Conservation (phyloP, 768 basidiomycete genomes). For the Austroboletus festivus region DNA sequence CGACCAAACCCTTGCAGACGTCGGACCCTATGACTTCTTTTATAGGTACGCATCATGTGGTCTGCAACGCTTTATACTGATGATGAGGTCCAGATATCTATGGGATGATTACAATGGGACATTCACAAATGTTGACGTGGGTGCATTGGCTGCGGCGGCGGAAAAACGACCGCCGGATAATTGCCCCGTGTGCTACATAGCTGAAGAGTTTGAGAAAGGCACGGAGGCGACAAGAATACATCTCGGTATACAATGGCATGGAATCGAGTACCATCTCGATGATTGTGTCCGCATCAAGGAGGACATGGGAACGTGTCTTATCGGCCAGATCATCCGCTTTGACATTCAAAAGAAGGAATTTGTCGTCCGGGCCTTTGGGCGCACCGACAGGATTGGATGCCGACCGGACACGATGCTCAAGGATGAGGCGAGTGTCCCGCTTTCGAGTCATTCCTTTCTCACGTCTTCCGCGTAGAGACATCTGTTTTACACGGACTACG, state of each 20-base stretch:
- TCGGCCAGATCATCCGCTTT: conserved; percentile 51
- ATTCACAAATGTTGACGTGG: conserved; percentile 41
- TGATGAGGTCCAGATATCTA: conserved; percentile 38
- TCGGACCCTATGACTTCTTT: conserved; percentile 45
- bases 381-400: conserved; percentile 37
- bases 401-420: conserved; percentile 40
- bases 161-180: conserved; percentile 43
- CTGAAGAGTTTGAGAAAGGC: conserved; percentile 33
- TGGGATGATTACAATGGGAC: conserved; percentile 46
- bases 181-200: conserved; percentile 48
- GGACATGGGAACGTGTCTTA: conserved; percentile 47
- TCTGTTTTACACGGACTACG: conserved; percentile 55
- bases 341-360: conserved; percentile 25
- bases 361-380: conserved; percentile 46
- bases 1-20: conserved; percentile 22
- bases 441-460: not conserved
- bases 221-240: conserved; percentile 27
- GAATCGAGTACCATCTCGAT: conserved; percentile 51
- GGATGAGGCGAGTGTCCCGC: conserved; percentile 49
- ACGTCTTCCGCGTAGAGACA: conserved; percentile 45
- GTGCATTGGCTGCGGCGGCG: conserved; percentile 16
- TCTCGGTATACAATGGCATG: conserved; percentile 45
- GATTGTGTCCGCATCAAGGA: conserved; percentile 59
- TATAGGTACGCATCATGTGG: conserved; percentile 44
- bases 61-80: conserved; percentile 3